Evolutionary conservation across 805 yeast species (phyloP).

Genomic region (Pichia thaimueangensis): DNA sequence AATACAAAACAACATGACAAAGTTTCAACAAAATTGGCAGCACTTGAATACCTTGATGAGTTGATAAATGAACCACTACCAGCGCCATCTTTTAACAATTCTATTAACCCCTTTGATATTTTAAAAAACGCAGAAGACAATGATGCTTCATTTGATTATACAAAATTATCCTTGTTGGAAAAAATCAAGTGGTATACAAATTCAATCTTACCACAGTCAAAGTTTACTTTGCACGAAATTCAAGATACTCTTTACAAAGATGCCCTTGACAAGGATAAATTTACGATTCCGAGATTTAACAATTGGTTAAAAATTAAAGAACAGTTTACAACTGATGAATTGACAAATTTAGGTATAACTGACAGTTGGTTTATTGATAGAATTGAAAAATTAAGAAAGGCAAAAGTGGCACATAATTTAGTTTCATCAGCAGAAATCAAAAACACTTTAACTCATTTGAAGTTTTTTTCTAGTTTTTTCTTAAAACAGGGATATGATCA

Average conservation of each 20-base stretch:
- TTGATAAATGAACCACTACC: slow-evolving; percentile 27
- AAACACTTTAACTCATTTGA: slow-evolving; percentile 22
- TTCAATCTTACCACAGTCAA: slow-evolving; percentile 18
- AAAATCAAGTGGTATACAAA: slow-evolving; percentile 17
- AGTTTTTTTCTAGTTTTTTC: slow-evolving; percentile 22
- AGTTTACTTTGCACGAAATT: slow-evolving; percentile 24
- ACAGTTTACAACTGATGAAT: slow-evolving; percentile 21
- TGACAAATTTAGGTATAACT: slow-evolving; percentile 17
- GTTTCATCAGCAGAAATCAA: slow-evolving; percentile 22
- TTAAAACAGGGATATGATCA: slow-evolving; percentile 11
- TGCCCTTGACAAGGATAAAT: slow-evolving; percentile 24
- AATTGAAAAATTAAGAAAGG: slow-evolving; percentile 17
- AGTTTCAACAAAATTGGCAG: slow-evolving; percentile 22
- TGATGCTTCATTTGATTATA: slow-evolving; percentile 10
- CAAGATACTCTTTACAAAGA: slow-evolving; percentile 27
- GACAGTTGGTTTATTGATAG: slow-evolving; percentile 20
- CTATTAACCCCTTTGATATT: slow-evolving; percentile 20
- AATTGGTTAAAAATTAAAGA: slow-evolving; percentile 25
- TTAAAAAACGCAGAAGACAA: slow-evolving; percentile 18
- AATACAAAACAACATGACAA: slow-evolving; percentile 23
- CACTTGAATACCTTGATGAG: slow-evolving; percentile 26
- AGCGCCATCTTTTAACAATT: slow-evolving; percentile 15
- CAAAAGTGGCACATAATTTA: slow-evolving; percentile 21
- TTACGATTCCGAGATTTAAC: slow-evolving; percentile 19
- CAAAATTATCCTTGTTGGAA: slow-evolving; percentile 11